These are phyloP conservation scores for Elsinoe necatrix DNA, from an alignment of 2,329 filamentous ascomycete species.

Conservation along the genomic window DNA sequence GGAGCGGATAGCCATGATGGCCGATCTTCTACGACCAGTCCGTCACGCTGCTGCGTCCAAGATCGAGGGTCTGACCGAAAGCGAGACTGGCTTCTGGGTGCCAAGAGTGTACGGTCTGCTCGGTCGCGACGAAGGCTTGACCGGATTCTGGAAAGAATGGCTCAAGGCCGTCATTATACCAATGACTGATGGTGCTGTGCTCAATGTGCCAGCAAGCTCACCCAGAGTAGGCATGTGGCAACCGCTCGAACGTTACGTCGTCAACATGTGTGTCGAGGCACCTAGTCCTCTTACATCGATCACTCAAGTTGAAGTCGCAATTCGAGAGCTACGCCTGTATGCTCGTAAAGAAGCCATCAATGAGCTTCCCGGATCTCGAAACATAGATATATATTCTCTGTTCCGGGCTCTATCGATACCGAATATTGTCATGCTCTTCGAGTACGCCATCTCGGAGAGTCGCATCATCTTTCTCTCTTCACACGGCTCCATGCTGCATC, in stretches of 20 bases:
- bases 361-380: conserved; percentile 84
- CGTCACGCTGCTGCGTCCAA: conserved; percentile 92
- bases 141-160: conserved; percentile 98
- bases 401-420: conserved; percentile 85
- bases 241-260: conserved; percentile 88
- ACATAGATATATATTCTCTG: conserved; percentile 83
- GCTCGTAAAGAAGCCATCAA: conserved; percentile 88
- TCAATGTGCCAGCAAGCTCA: conserved; percentile 78
- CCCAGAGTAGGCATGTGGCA: conserved; percentile 92
- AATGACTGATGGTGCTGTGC: conserved; percentile 80
- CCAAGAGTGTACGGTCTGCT: conserved; percentile 89
- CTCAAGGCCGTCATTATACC: conserved; percentile 86
- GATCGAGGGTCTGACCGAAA: conserved; percentile 91
- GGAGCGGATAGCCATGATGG: conserved; percentile 95
- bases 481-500: conserved; percentile 90
- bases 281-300: conserved; percentile 86
- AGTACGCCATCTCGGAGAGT: conserved; percentile 86
- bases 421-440: conserved; percentile 86
- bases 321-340: conserved; percentile 84
- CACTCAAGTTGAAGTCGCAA: conserved; percentile 85
- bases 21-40: conserved; percentile 84
- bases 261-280: conserved; percentile 93
- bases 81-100: conserved; percentile 92
- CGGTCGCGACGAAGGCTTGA: conserved; percentile 72
- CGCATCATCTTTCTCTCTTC: conserved; percentile 94